Conservation (phyloP, 495 filamentous ascomycete species). For the Aspergillus affinis region DNA sequence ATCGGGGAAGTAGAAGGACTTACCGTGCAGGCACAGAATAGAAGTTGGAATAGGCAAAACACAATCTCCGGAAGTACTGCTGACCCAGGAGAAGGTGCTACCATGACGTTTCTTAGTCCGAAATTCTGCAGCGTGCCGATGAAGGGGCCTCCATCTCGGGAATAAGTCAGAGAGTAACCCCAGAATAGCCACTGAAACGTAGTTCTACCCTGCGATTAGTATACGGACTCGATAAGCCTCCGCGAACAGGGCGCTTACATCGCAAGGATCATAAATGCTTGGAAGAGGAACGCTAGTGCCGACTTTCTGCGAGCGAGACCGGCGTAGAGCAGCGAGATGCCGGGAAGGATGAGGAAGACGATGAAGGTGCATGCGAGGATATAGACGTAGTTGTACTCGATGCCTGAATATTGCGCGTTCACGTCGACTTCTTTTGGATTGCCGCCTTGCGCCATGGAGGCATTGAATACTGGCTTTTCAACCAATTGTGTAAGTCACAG, state of each 20-base stretch:
- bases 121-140: constrained; percentile 56
- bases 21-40: constrained; percentile 59
- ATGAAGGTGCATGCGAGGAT: constrained; percentile 52
- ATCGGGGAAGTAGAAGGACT: constrained; percentile 14
- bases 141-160: constrained; percentile 48
- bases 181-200: constrained; percentile 61
- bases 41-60: constrained; percentile 57
- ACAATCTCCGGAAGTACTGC: constrained; percentile 54
- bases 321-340: constrained; percentile 58
- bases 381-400: constrained; percentile 53
- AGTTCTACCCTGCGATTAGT: constrained; percentile 20
- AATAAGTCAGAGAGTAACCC: constrained; percentile 58
- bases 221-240: neutral
- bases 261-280: constrained; percentile 52
- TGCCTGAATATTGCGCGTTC: constrained; percentile 49
- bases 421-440: constrained; percentile 47
- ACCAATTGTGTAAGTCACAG: neutral
- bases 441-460: constrained; percentile 45
- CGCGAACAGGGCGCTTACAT: constrained; percentile 29
- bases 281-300: constrained; percentile 55
- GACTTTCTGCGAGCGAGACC: constrained; percentile 60
- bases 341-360: constrained; percentile 61
- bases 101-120: constrained; percentile 51
- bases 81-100: constrained; percentile 50
- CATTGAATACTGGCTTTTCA: constrained; percentile 40